A percentile compares a stretch with the other conserved stretches of the same genome.
Evolutionary conservation across 192 early-diverging fungal genomes (phyloP).

Genomic region (Mortierella antarctica): DNA sequence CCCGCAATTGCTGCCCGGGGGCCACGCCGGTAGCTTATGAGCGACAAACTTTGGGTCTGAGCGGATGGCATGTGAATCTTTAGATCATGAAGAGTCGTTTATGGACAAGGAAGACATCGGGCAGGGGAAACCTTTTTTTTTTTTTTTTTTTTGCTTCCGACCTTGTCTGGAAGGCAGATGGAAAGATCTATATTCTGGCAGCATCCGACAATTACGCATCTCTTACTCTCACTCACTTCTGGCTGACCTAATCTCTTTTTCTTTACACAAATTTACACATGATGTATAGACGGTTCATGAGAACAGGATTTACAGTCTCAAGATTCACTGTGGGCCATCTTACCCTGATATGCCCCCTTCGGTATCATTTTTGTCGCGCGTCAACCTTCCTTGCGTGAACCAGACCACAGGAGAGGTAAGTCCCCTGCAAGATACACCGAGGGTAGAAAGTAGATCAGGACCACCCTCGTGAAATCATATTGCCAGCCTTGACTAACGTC

Average conservation of each 20-base stretch:
- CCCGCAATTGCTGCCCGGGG: too few species aligned
- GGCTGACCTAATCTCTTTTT: not conserved
- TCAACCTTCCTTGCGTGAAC: slow-evolving; percentile 92
- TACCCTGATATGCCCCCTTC: slow-evolving; percentile 89
- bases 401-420: slow-evolving; percentile 79
- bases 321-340: slow-evolving; percentile 82
- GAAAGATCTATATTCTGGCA: not conserved
- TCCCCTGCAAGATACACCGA: not conserved
- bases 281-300: slow-evolving; percentile 86
- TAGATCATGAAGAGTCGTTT: too few species aligned
- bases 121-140: not conserved
- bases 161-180: not conserved
- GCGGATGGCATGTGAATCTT: not conserved
- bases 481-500: not conserved
- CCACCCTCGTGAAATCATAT: not conserved
- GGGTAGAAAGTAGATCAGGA: not conserved
- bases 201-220: too few species aligned
- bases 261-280: not conserved
- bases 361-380: slow-evolving; percentile 82
- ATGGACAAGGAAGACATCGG: not conserved
- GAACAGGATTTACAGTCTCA: slow-evolving; percentile 94
- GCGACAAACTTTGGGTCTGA: not conserved
- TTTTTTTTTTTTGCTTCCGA: not conserved
- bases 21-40: too few species aligned
- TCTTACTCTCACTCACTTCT: too few species aligned